Evolutionary conservation across 2,329 filamentous ascomycete genomes (phyloP), one percentile per base, ranked within the genome.

Genomic region (Trichophyton rubrum): DNA sequence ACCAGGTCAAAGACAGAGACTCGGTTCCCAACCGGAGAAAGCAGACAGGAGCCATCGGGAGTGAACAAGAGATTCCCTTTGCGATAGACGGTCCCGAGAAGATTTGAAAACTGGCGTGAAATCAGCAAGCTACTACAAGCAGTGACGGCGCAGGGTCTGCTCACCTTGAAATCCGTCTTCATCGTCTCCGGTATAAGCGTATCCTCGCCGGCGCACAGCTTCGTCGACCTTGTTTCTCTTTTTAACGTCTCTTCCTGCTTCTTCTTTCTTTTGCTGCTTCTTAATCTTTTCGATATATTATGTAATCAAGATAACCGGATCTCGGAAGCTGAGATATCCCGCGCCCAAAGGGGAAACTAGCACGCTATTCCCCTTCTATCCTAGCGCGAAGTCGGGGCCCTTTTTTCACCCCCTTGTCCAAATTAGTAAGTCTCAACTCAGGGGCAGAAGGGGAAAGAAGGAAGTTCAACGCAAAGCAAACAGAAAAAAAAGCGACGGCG

Each of bases 151-250:
- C n/a, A 38, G 15, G 17, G 22, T n/a, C 6, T n/a, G 20, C 62
- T 62, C 74, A 95, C 92, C 85, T 93, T 95, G 76, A 97, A 99
- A 77, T 97, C 92, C 67, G 91, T 97, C 88, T 97, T 99, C 93
- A 99, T 99, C 63, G 65, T 80, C 64, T 64, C 61, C 59, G 45
- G 24, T 27, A 58, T 17, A 41, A 15, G 20, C 5, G 35, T 41
- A 38, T 56, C 41, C 20, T 58, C 58, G 56, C 51, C 51, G 56
- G 38, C 24, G 40, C 59, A 61, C 57, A 40, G 5, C 60, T 47
- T 38, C 51, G 3, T 43, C 15, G n/a, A 43, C 13, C 2, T 43
- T n/a, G 7, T 43, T 43, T 8, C n/a, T 7, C 33, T 43, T 17
- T 43, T n/a, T 43, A n/a, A 43, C 40, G 17, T 58, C 30, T 17